A percentile compares a stretch with the other conserved stretches of the same genome.
phyloP scores from a whole-genome alignment of 2,329 filamentous ascomycete genomes.

The Arachnomyces sp. region DNA sequence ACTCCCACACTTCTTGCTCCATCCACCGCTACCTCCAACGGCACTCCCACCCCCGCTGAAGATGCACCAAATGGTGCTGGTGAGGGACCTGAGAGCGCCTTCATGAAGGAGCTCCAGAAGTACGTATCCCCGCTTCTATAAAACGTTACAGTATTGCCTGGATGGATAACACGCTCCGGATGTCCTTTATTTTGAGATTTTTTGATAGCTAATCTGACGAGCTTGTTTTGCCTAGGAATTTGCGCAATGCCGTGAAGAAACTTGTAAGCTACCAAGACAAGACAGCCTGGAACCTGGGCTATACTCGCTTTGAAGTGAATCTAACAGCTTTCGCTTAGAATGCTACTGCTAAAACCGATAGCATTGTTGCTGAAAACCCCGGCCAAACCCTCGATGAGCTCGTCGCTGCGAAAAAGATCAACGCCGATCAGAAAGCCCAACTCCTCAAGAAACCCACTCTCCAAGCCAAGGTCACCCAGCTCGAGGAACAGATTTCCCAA shows the following conservation, averaged over 20 bases:
- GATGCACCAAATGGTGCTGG: slow-evolving; percentile 51
- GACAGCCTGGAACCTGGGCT: not conserved
- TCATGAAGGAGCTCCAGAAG: slow-evolving; percentile 88
- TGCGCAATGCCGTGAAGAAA: slow-evolving; percentile 91
- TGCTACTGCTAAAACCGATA: slow-evolving; percentile 52
- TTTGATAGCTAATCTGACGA: slow-evolving; percentile 7
- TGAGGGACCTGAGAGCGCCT: slow-evolving; percentile 61
- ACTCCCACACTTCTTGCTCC: slow-evolving; percentile 34
- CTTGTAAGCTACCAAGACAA: slow-evolving; percentile 62
- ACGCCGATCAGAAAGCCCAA: slow-evolving; percentile 57
- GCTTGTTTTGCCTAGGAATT: slow-evolving; percentile 53
- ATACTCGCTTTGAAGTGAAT: slow-evolving; percentile 8
- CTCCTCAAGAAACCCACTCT: slow-evolving; percentile 56
- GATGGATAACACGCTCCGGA: slow-evolving; percentile 11
- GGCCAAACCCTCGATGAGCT: slow-evolving; percentile 56
- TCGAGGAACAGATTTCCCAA: slow-evolving; percentile 54
- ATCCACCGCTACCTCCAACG: slow-evolving; percentile 40
- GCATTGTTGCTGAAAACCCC: slow-evolving; percentile 54
- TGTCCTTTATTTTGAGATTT: slow-evolving; percentile 10
- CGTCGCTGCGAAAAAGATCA: slow-evolving; percentile 56
- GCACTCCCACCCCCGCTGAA: slow-evolving; percentile 26
- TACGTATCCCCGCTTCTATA: slow-evolving; percentile 40
- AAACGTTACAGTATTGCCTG: too few relatives aligned
- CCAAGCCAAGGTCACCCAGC: slow-evolving; percentile 47
- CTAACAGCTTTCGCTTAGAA: slow-evolving; percentile 36